Percentiles rank a stretch among this genome's conserved stretches.
These are phyloP conservation scores for Taphrina deformans DNA, from an alignment of 1,139 yeast genomes.

Conservation along the genomic window DNA sequence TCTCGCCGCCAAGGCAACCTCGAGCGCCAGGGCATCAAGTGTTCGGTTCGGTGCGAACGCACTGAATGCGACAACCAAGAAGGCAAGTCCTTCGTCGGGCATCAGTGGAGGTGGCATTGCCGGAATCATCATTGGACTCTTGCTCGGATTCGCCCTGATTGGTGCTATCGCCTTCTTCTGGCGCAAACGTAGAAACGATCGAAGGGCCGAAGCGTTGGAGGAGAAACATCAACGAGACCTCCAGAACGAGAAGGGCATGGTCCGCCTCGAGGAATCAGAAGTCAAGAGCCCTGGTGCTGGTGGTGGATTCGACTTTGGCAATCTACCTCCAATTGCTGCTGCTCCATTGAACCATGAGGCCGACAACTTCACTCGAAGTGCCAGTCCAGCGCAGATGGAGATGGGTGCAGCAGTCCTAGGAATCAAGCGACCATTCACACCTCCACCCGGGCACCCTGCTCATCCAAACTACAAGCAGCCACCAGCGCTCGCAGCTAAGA, in stretches of 20 bases:
- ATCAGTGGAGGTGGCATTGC: constrained; percentile 29
- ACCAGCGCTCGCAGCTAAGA: background rate
- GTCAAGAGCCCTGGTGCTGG: constrained; percentile 5
- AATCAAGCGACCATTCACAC: constrained; percentile 29
- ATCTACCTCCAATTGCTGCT: constrained; percentile 6
- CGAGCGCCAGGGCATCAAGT: constrained; percentile 12
- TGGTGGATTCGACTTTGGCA: constrained; percentile 29
- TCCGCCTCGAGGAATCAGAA: constrained; percentile 16
- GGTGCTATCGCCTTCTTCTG: constrained; percentile 18
- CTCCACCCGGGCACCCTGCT: constrained; percentile 32
- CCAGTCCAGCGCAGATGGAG: constrained; percentile 23
- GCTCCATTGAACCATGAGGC: background rate
- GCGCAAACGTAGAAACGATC: constrained; percentile 22
- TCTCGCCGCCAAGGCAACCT: background rate
- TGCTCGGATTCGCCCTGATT: constrained; percentile 11
- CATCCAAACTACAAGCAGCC: constrained; percentile 20
- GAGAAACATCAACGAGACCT: constrained; percentile 17
- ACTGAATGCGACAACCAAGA: background rate
- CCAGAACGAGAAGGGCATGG: constrained; percentile 18
- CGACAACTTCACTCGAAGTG: constrained; percentile 14
- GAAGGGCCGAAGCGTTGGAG: background rate
- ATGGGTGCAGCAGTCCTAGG: constrained; percentile 27
- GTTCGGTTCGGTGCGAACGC: constrained; percentile 6
- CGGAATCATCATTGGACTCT: constrained; percentile 26
- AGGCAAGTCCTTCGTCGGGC: constrained; percentile 4